These are phyloP conservation scores for Talaromyces sp. DNA, from an alignment of 2,329 filamentous ascomycete genomes.

Conservation along the genomic window DNA sequence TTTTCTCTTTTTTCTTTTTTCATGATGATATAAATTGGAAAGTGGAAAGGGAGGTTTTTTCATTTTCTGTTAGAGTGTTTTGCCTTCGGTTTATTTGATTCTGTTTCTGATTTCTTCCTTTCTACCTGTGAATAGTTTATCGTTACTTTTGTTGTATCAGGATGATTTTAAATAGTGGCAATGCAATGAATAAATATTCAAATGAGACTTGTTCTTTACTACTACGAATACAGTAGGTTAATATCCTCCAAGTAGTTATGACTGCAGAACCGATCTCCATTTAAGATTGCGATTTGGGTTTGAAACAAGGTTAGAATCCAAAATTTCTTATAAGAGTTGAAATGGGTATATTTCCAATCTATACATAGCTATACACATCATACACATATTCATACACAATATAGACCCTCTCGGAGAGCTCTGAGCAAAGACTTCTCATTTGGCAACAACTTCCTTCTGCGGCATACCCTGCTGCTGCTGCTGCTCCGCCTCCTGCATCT, in stretches of 20 bases:
- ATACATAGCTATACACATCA: neutral
- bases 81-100: constrained; percentile 17
- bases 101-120: constrained; percentile 9
- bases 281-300: no score
- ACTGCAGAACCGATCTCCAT: no score
- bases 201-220: neutral
- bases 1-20: constrained; percentile 13
- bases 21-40: constrained; percentile 6
- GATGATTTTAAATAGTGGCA: no score
- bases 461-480: neutral
- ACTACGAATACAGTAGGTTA: no score
- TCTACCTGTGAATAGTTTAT: constrained; percentile 14
- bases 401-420: neutral
- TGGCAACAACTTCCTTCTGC: neutral
- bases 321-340: constrained; percentile 8
- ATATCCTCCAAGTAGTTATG: neutral
- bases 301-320: no score
- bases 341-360: constrained; percentile 6
- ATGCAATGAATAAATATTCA: neutral
- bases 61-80: constrained; percentile 20
- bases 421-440: neutral
- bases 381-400: constrained; percentile 6
- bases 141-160: neutral
- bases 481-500: constrained; percentile 22
- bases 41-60: constrained; percentile 14